These are phyloP conservation scores for Shiraia bambusicola DNA, from an alignment of 2,329 filamentous ascomycete species.

Conservation along the genomic window DNA sequence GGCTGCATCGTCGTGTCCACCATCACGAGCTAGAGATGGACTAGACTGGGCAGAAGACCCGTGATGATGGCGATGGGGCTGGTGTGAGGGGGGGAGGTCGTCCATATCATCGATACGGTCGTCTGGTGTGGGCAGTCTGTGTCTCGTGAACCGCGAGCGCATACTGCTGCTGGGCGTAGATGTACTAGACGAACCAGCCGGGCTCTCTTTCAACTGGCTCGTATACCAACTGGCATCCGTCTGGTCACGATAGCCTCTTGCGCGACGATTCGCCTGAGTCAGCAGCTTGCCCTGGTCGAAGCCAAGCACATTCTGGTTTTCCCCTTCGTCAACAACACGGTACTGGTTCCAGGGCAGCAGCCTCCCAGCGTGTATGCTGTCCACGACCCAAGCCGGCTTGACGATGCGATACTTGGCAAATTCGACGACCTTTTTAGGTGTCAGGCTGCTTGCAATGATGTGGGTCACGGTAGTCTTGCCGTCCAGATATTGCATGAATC, in stretches of 20 bases:
- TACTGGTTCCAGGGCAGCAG: slow-evolving; percentile 85
- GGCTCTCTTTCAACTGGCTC: slow-evolving; percentile 59
- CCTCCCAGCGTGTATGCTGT: slow-evolving; percentile 79
- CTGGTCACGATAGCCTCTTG: slow-evolving; percentile 75
- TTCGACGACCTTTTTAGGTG: slow-evolving; percentile 89
- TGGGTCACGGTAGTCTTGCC: slow-evolving; percentile 94
- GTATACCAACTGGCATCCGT: slow-evolving; percentile 82
- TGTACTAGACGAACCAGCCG: slow-evolving; percentile 29
- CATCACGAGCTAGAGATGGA: slow-evolving; percentile 19
- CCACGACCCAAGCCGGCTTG: slow-evolving; percentile 90
- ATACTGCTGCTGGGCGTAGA: slow-evolving; percentile 22
- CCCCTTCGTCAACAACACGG: slow-evolving; percentile 80
- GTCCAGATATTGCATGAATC: slow-evolving; percentile 91
- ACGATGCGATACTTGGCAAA: slow-evolving; percentile 87
- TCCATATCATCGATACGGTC: slow-evolving; percentile 26
- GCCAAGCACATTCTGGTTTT: slow-evolving; percentile 74
- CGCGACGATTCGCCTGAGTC: slow-evolving; percentile 63
- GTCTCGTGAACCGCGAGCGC: slow-evolving; percentile 27
- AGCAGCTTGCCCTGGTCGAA: slow-evolving; percentile 64
- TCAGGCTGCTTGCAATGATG: slow-evolving; percentile 86
- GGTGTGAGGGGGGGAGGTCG: slow-evolving; percentile 33
- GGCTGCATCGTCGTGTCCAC: slow-evolving; percentile 3
- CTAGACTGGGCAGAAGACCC: slow-evolving; percentile 15
- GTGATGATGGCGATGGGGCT: slow-evolving; percentile 39
- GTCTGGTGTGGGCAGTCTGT: slow-evolving; percentile 29